Evolutionary conservation across 225 moss, liverwort and hornwort genomes (phyloP).

Genomic region (Physcomitrellopsis africana): DNA sequence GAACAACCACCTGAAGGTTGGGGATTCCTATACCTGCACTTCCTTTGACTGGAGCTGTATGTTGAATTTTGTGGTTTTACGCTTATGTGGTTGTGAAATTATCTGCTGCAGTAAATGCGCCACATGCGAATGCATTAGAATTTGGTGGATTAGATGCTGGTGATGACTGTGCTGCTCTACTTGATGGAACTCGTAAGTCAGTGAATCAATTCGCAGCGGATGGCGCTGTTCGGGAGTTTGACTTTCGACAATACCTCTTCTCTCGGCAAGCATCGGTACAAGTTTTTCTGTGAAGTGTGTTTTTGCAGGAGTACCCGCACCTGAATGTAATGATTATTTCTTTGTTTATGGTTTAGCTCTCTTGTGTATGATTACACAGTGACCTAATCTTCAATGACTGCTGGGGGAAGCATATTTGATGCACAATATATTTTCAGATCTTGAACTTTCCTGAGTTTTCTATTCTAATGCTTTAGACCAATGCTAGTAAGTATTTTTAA

Average conservation of each 20-base stretch:
- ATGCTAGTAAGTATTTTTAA: neutral
- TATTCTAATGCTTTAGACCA: neutral
- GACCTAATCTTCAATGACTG: slow-evolving; percentile 13
- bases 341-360: slow-evolving; percentile 11
- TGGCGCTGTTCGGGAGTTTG: slow-evolving; percentile 86
- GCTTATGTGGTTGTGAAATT: slow-evolving; percentile 23
- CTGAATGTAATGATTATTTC: slow-evolving; percentile 15
- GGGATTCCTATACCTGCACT: slow-evolving; percentile 6
- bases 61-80: slow-evolving; percentile 11
- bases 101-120: slow-evolving; percentile 71
- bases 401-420: neutral
- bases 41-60: neutral
- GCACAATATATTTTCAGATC: neutral
- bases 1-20: slow-evolving; percentile 7
- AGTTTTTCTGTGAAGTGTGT: neutral
- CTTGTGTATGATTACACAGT: slow-evolving; percentile 4
- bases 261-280: slow-evolving; percentile 93
- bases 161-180: slow-evolving; percentile 82
- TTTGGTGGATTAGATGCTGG: slow-evolving; percentile 89
- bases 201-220: slow-evolving; percentile 80
- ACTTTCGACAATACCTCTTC: slow-evolving; percentile 98
- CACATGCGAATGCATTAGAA: slow-evolving; percentile 62
- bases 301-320: slow-evolving; percentile 8
- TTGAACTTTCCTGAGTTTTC: slow-evolving; percentile 10
- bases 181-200: slow-evolving; percentile 82